These are phyloP conservation scores for Geranium rotundifolium DNA, from an alignment of 345 rosid genomes.

Conservation along the genomic window DNA sequence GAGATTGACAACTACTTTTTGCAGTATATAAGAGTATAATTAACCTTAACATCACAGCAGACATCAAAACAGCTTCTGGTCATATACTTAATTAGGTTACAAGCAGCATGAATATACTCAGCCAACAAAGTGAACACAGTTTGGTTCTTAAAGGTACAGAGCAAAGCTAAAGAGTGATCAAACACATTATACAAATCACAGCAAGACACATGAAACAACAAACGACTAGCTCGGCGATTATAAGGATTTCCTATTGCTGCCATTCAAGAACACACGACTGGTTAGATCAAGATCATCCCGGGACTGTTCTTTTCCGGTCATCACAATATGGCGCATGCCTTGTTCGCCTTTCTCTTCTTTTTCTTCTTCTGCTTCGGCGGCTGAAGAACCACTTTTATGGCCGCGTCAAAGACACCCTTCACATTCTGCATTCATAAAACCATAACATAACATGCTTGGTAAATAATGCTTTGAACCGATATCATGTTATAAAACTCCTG, in stretches of 20 bases:
- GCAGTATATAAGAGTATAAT: no score
- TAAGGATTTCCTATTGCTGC: neutral
- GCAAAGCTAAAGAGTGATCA: neutral
- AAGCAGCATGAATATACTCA: neutral
- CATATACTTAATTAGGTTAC: neutral
- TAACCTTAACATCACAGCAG: neutral
- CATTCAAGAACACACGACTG: neutral
- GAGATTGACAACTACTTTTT: no score
- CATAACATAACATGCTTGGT: neutral
- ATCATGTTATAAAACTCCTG: neutral
- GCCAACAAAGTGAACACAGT: no score
- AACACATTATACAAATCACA: neutral
- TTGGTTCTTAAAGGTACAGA: no score
- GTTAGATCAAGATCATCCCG: neutral
- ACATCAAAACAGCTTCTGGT: neutral
- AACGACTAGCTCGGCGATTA: no score
- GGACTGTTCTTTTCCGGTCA: neutral
- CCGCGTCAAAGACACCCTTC: conserved; percentile 46
- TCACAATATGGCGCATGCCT: conserved; percentile 37
- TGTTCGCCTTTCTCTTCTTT: conserved; percentile 29
- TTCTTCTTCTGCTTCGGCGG: conserved; percentile 44
- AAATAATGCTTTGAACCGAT: neutral
- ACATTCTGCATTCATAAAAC: conserved; percentile 25
- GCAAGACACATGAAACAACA: neutral
- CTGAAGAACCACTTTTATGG: conserved; percentile 46